Evolutionary conservation across 2,329 filamentous ascomycete species (phyloP), one percentile per base, ranked within the genome.

Genomic region (Lasiodiplodia hormozganensis): DNA sequence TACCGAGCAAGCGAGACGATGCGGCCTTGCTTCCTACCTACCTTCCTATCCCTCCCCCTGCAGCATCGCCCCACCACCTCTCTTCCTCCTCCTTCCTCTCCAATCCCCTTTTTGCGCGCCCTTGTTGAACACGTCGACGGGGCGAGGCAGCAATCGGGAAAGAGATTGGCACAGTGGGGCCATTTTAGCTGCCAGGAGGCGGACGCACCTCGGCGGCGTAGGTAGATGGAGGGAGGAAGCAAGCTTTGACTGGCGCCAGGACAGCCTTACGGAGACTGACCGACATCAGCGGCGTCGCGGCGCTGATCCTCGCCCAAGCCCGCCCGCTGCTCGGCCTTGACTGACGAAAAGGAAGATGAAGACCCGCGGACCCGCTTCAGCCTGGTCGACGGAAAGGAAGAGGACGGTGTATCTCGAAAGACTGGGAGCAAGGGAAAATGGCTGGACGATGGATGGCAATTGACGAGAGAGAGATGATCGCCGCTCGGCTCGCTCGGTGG

Each of bases 181-280:
- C n/a, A 11, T 23, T 18, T n/a, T 47, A n/a, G 40, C 40, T 52
- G 25, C 11, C 38, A 14, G 12, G 25, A 31, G 18, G 11, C 52
- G 52, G 52, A 54, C 52, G 52, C 52, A 54, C 52, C 52, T 54
- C 52, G 52, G 52, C 52, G 52, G 16, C 28, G 52, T 16, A 54
- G 18, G 54, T 8, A 18, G 54, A 34, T 34, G 31, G 31, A 34
- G 31, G 31, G 31, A 34, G 31, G 31, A 34, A 34, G 31, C 31
- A 34, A 34, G 31, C 31, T 34, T 10, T 34, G 31, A 34, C 31
- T 34, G 31, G 31, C 7, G 31, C 31, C 8, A 2, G 31, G 31
- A 18, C 40, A 43, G 40, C 25, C 21, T 54, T 28, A 4, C 52
- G 18, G 18, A n/a, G 25, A 54, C 28, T 14, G 16, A 11, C 34